Conservation (phyloP, 2,329 filamentous ascomycete species). For the Colletotrichum sp. region DNA sequence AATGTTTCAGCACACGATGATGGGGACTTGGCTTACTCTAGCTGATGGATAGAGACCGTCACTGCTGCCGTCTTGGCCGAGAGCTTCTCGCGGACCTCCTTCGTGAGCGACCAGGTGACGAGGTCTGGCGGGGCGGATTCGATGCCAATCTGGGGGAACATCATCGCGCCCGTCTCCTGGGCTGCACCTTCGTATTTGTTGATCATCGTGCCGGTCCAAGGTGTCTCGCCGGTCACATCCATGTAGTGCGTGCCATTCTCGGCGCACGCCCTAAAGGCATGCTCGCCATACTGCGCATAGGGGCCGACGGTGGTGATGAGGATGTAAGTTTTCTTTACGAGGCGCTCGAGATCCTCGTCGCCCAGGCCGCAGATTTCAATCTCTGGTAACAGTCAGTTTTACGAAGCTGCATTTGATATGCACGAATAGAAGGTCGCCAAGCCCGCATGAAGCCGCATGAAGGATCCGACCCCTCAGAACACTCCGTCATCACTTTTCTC, state of each 20-base stretch:
- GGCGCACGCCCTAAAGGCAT: conserved; percentile 65
- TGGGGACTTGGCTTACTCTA: conserved; percentile 38
- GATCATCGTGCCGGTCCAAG: conserved; percentile 64
- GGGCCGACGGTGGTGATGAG: conserved; percentile 66
- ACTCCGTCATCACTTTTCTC: not conserved
- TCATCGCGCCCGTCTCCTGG: conserved; percentile 57
- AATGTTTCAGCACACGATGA: not conserved
- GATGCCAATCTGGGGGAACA: conserved; percentile 66
- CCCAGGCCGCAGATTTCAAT: conserved; percentile 58
- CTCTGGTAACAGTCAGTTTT: conserved; percentile 31
- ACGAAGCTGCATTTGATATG: not conserved
- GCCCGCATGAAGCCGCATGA: not conserved
- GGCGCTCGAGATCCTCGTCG: conserved; percentile 45
- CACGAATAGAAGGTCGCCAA: not conserved
- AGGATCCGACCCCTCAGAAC: not conserved
- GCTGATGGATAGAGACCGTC: conserved; percentile 50
- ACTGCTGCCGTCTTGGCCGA: conserved; percentile 57
- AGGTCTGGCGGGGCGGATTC: conserved; percentile 68
- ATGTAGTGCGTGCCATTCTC: conserved; percentile 68
- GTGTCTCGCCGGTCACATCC: conserved; percentile 65
- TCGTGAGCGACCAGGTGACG: conserved; percentile 57
- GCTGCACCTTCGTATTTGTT: conserved; percentile 60
- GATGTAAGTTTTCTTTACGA: conserved; percentile 61
- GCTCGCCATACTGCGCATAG: conserved; percentile 60
- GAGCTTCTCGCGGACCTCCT: conserved; percentile 53